Conservation (phyloP, 1,284 basidiomycete genomes). For the Chondrostereum purpureum region DNA sequence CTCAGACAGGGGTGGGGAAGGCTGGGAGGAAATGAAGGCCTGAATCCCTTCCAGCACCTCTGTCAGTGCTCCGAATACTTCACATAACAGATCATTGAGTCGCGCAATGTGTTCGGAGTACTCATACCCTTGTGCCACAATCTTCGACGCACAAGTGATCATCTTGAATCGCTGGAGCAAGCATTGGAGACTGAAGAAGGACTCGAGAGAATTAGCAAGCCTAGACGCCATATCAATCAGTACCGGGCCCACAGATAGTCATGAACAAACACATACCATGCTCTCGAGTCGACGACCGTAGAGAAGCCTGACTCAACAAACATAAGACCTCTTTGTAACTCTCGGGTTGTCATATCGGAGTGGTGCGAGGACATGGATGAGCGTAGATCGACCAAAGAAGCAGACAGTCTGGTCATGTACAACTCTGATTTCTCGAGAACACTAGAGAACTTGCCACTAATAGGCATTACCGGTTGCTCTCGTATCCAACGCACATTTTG, state of each 20-base stretch:
- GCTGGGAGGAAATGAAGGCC: conserved; percentile 27
- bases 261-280: conserved; percentile 29
- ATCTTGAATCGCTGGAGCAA: conserved; percentile 23
- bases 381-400: conserved; percentile 66
- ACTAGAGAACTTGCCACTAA: conserved; percentile 13
- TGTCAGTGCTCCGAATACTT: conserved; percentile 29
- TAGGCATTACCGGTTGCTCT: conserved; percentile 46
- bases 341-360: conserved; percentile 76
- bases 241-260: conserved; percentile 3
- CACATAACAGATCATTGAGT: conserved; percentile 28
- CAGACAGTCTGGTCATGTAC: conserved; percentile 71
- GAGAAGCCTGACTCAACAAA: conserved; percentile 77
- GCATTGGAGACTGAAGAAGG: conserved; percentile 20
- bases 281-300: conserved; percentile 49
- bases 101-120: conserved; percentile 22
- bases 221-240: conserved; percentile 22
- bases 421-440: conserved; percentile 41
- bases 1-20: conserved; percentile 18
- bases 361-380: conserved; percentile 67
- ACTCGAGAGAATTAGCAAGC: conserved; percentile 25
- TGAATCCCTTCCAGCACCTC: conserved; percentile 34
- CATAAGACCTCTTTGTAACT: conserved; percentile 75
- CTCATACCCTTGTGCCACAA: conserved; percentile 22
- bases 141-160: conserved; percentile 18
- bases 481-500: conserved; percentile 61